Percentiles rank a stretch among this genome's conserved stretches.
phyloP scores from a whole-genome alignment of 1,284 basidiomycete species.

The Veloboletus limbatus region DNA sequence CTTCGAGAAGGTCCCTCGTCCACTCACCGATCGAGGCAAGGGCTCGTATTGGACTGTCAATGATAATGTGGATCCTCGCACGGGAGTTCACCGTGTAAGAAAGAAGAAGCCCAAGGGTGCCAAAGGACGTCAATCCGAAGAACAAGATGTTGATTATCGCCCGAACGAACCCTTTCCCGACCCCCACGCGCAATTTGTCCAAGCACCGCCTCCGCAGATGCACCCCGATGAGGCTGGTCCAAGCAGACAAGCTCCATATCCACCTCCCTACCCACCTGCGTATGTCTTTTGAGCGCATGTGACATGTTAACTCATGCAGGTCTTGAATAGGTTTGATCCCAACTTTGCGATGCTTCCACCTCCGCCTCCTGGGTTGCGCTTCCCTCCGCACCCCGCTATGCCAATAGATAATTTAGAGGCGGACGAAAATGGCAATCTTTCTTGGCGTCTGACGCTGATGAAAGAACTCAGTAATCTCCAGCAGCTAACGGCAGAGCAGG shows the following conservation, averaged over 20 bases:
- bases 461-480: slow-evolving; percentile 74
- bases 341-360: slow-evolving; percentile 60
- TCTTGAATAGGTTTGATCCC: slow-evolving; percentile 56
- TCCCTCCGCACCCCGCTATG: slow-evolving; percentile 55
- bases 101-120: slow-evolving; percentile 72
- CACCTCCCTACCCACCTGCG: slow-evolving; percentile 49
- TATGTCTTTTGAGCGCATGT: slow-evolving; percentile 12
- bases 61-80: slow-evolving; percentile 81
- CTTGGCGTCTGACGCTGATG: slow-evolving; percentile 73
- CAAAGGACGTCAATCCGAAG: slow-evolving; percentile 44
- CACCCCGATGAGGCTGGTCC: slow-evolving; percentile 55
- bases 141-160: slow-evolving; percentile 61
- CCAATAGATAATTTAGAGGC: slow-evolving; percentile 63
- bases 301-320: slow-evolving; percentile 5
- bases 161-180: slow-evolving; percentile 52
- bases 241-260: slow-evolving; percentile 54
- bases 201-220: slow-evolving; percentile 47
- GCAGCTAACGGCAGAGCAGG: slow-evolving; percentile 70
- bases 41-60: slow-evolving; percentile 88
- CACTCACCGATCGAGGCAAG: slow-evolving; percentile 83
- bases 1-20: slow-evolving; percentile 87
- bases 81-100: slow-evolving; percentile 78
- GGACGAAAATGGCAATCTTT: slow-evolving; percentile 73
- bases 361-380: slow-evolving; percentile 57
- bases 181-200: slow-evolving; percentile 52